Base-by-base conservation (phyloP, 352 stramenopile species). In the Aphanomyces invadans region DNA sequence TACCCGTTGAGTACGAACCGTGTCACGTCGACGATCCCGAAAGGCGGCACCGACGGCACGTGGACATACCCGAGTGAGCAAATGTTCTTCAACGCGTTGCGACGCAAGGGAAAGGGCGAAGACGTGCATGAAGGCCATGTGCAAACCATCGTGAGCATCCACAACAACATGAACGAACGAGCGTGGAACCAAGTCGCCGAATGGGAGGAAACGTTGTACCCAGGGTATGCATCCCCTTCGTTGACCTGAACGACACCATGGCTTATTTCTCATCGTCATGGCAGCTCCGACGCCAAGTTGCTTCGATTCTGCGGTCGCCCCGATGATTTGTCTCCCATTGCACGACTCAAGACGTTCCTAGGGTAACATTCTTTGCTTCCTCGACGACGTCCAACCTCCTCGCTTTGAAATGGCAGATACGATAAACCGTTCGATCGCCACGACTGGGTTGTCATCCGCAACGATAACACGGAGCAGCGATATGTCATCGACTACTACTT, bases 151-250 rank as follows among this genome's bases (percentile, higher is more conserved):
- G 95, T 99, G 29, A 95, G 95, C 21, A 97, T 99, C 70, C 97
- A 99, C 85, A 99, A 99, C 84, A 98, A 98, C 77, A 99, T 99
- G 97, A 99, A 99, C 81, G 97, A 99, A 77, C 89, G 88, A 39
- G 98, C 96, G 4, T 99, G 97, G 97, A 76, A 78, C 4, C 85
- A 98, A 71, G 88, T 99, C 17, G 82, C 98, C 70, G 86, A 98
- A 73, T 99, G 98, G 94, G 97, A 99, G 70, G 85, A 90, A 59
- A 75, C 86, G 11, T 96, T 82, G 53, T 81, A 94, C 57, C 87
- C 85, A 5, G 81, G 90, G 9, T 70, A 65, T 10, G 23, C 9
- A 45, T 45, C 9, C 9, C 68, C 26, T 69, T 55, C 5, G 33
- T 38, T 23, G 19, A 15, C 26, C 23, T 39, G 12, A 17, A 56